phyloP scores from a whole-genome alignment of 352 stramenopile genomes.

The Pythium utonaiense region DNA sequence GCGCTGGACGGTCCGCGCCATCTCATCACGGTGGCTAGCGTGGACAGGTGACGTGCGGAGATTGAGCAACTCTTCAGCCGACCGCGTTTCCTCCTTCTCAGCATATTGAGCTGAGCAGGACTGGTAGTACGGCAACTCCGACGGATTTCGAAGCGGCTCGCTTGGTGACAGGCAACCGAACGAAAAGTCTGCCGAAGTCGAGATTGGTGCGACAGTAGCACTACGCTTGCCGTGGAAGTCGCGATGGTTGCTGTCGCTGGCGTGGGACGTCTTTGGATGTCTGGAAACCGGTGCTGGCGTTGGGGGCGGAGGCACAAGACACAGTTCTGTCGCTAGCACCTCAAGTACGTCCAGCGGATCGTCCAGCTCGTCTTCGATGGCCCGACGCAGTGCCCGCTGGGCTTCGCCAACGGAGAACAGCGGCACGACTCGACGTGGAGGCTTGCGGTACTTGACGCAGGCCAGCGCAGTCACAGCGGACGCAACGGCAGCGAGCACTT shows the following conservation, averaged over 20 bases:
- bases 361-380: slow-evolving; percentile 11
- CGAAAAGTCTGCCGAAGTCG: background rate
- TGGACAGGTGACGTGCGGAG: slow-evolving; percentile 24
- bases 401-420: slow-evolving; percentile 47
- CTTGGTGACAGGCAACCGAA: background rate
- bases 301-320: background rate
- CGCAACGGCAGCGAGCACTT: slow-evolving; percentile 49
- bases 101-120: background rate
- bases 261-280: background rate
- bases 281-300: background rate
- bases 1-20: background rate
- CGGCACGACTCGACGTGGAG: slow-evolving; percentile 33
- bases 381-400: slow-evolving; percentile 2
- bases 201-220: background rate
- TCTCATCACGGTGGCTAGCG: background rate
- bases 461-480: slow-evolving; percentile 56
- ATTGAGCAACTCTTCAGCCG: slow-evolving; percentile 23
- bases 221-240: background rate
- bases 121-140: background rate
- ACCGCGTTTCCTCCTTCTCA: slow-evolving; percentile 14
- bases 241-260: background rate
- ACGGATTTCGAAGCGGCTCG: background rate
- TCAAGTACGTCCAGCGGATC: slow-evolving; percentile 15
- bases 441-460: slow-evolving; percentile 35
- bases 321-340: slow-evolving; percentile 12